Base-by-base conservation (phyloP, 2,329 filamentous ascomycete species). In the Xylariaceae sp. region DNA sequence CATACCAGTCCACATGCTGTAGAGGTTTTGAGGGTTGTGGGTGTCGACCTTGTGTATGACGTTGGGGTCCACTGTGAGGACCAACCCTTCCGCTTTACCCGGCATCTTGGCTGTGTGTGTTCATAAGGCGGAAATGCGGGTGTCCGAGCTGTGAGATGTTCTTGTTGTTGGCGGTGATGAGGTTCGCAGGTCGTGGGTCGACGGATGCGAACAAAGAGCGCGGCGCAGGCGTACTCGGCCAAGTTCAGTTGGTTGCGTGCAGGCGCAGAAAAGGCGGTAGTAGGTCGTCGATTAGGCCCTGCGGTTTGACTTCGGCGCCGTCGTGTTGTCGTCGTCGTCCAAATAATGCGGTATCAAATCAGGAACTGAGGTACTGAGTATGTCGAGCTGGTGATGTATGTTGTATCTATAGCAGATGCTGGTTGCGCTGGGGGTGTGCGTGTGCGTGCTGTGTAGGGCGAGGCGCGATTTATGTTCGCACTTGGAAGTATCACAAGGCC, bases 1-100 rank as follows among this genome's bases (percentile, higher is more conserved):
- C 88, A 81, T 73, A 95, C 90, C 89, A 69, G 90, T 92, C 90
- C 91, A 96, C 82, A 97, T 95, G 75, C 89, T 91, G 73, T 94
- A 95, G 45, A 97, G 82, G 66, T 91, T 95, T 72, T 95, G 89
- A 27, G 89, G 86, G 69, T 95, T 95, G 59, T 86, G 81, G 1
- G 92, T 96, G 72, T 97, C 91, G 64, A 97, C 90, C 69, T 95
- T 90, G 76, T 94, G 89, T 68, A 99, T 91, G 61, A 92, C 87
- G 67, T 86, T 89, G 57, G 89, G 85, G 75, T 96, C 90, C 69
- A 97, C 88, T 55, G 90, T 90, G 66, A 97, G 78, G 68, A 97
- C 88, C 64, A 92, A 88, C 53, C 87, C 86, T 70, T 88, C 84
- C 71, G 95, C 78, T 72, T 82, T 81, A 66, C 88, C 84, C 74